These are phyloP conservation scores for Aspergillus carlsbadensis DNA, from an alignment of 495 filamentous ascomycete genomes.

Conservation along the genomic window DNA sequence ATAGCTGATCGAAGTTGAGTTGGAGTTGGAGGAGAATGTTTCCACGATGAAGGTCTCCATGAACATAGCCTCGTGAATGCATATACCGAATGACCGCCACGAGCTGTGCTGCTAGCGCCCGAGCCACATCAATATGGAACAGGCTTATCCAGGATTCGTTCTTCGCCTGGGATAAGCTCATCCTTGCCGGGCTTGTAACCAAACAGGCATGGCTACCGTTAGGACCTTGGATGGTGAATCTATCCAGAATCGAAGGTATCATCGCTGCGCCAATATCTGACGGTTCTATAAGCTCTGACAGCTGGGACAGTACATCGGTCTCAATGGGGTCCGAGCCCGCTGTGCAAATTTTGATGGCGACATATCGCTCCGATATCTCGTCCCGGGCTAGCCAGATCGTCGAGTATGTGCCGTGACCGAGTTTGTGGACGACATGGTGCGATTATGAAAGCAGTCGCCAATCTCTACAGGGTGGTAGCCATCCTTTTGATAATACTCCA, in stretches of 20 bases:
- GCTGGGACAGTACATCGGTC: slow-evolving; percentile 22
- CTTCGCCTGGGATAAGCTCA: slow-evolving; percentile 32
- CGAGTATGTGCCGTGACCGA: slow-evolving; percentile 35
- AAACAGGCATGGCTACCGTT: slow-evolving; percentile 45
- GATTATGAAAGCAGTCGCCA: slow-evolving; percentile 33
- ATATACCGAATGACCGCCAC: slow-evolving; percentile 31
- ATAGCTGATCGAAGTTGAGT: slow-evolving; percentile 19
- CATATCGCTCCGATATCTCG: slow-evolving; percentile 25
- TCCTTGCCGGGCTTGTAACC: slow-evolving; percentile 33
- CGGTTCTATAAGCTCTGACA: slow-evolving; percentile 10
- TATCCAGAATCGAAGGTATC: slow-evolving; percentile 39
- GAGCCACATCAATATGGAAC: slow-evolving; percentile 43
- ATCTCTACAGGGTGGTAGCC: slow-evolving; percentile 38
- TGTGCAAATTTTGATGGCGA: slow-evolving; percentile 34
- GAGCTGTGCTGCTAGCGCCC: slow-evolving; percentile 41
- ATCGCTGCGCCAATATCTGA: slow-evolving; percentile 21
- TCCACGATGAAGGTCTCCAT: slow-evolving; percentile 36
- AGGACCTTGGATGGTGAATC: slow-evolving; percentile 38
- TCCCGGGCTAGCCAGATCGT: slow-evolving; percentile 37
- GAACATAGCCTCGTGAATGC: slow-evolving; percentile 32
- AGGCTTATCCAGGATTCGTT: slow-evolving; percentile 30
- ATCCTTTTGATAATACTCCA: slow-evolving; percentile 29
- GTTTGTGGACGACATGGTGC: slow-evolving; percentile 37
- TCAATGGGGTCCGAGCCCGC: slow-evolving; percentile 29
- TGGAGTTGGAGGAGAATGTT: slow-evolving; percentile 30